Base-by-base conservation (phyloP, 208 protist genomes). In the Zelonia costaricensis region DNA sequence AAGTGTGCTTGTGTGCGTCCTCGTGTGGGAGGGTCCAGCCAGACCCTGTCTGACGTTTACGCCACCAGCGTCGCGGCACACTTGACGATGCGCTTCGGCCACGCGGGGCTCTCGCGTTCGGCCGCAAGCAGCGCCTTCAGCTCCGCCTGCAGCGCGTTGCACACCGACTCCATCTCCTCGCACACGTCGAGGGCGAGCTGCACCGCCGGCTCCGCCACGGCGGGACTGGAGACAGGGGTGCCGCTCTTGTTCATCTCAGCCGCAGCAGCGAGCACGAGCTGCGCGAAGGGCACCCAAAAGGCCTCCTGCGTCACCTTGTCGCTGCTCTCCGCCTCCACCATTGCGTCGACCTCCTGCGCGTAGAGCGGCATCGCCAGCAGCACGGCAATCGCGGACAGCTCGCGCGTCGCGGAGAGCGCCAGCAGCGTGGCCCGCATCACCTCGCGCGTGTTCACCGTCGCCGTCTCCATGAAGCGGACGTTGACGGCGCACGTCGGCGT, bases 211-310 rank as follows among this genome's bases (percentile, higher is more conserved):
- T 59, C 61, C 42, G 58, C 54, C 20, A 16, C 46, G 15, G 61
- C 51, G 6, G 60, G 13, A 30, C 36, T 23, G 6, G 28, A 30
- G n/a, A 16, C 9, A 9, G 28, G 23, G 1, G 31, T 40, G 27
- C 30, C 46, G 18, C 30, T 0, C 9, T 25, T 31, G 0, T 59
- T 40, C 43, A 56, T 31, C 10, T 48, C 38, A 4, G 45, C 36
- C 7, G 77, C 68, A 1, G 71, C 71, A 2, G 53, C 42, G 6
- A 92, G 52, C 16, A 86, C 67, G 27, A 74, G 61, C 3, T 31
- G 40, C 18, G 78, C 55, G 63, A 92, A 81, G 22, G 85, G 85
- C 30, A 62, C 49, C 79, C 81, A 88, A 69, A 92, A 92, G 12
- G 74, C 66, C 30, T 71, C 48, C 36, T 78, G 74, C 16, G 76